A percentile compares a stretch with the other conserved stretches of the same genome.
Conservation (phyloP, 2,329 filamentous ascomycete genomes). For the Pezicula rhizophila region DNA sequence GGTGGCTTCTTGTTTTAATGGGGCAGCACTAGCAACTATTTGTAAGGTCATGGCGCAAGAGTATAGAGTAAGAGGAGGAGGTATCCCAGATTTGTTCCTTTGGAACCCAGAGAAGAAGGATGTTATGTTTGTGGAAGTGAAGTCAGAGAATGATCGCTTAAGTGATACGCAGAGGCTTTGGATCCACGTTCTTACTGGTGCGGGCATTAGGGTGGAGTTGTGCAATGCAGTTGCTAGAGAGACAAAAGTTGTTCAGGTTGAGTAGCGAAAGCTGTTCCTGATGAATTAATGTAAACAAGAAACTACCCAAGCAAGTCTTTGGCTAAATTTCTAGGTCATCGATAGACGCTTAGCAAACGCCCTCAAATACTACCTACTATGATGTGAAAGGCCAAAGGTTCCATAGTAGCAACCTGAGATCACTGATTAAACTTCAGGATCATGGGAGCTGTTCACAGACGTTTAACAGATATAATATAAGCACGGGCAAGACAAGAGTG, state of each 20-base stretch:
- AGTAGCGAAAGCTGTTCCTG: background rate
- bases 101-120: slow-evolving; percentile 47
- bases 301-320: too few species aligned
- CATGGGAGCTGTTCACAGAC: too few species aligned
- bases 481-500: too few species aligned
- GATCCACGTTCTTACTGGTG: slow-evolving; percentile 87
- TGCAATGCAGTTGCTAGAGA: slow-evolving; percentile 48
- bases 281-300: too few species aligned
- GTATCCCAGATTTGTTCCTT: slow-evolving; percentile 86
- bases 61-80: slow-evolving; percentile 78
- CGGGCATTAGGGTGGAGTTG: slow-evolving; percentile 80
- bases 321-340: too few species aligned
- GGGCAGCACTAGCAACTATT: slow-evolving; percentile 73
- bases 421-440: too few species aligned
- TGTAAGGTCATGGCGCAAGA: slow-evolving; percentile 96
- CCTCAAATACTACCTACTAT: too few species aligned
- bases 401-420: too few species aligned
- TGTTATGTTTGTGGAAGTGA: slow-evolving; percentile 24
- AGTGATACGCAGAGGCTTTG: slow-evolving; percentile 95
- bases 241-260: slow-evolving; percentile 17
- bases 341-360: too few species aligned
- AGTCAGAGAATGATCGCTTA: slow-evolving; percentile 73
- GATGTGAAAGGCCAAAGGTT: too few species aligned
- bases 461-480: too few species aligned
- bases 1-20: slow-evolving; percentile 71